Base-by-base conservation (phyloP, 176 grass and related monocot genomes). In the Eragrostis curvula region DNA sequence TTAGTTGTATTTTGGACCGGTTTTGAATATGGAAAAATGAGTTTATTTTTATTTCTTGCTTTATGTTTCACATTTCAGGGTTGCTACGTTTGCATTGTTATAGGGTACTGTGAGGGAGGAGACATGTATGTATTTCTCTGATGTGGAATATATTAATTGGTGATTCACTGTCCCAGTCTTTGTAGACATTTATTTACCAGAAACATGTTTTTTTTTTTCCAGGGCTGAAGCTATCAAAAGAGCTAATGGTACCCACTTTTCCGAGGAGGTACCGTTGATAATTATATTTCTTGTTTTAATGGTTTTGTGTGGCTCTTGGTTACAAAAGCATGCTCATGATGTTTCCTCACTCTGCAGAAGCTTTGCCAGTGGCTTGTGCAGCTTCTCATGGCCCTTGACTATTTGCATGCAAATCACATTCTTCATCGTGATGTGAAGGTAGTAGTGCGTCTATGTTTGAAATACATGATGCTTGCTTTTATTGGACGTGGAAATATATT, bases 381-480 rank as follows among this genome's bases (percentile, higher is more conserved):
- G 47, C 85, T 97, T 69, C 89, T 97, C 46, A 91, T 91, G 91
- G 94, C 94, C 50, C 89, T 97, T 81, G 90, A 97, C 82, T 97
- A 97, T 82, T 89, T 97, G 85, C 94, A 97, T 78, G 75, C 59
- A 64, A 93, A 94, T 89, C 94, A 94, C 71, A 94, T 97, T 91
- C 91, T 97, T 89, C 94, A 97, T 62, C 94, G 94, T 86, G 94
- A 97, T 90, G 91, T 97, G 67, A 97, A 97, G 86, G 94, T 97
- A 78, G 69, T 60, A 62, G 15, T 43, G 49, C 6, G 78, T 66
- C 59, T 81, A 50, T 73, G 76, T 40, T 41, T 63, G 20, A 53
- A 65, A 17, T n/a, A 69, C 18, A 43, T 41, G 8, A 9, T 71
- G 18, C 3, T 0, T 61, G 8, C 24, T 55, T 61, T n/a, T n/a